phyloP scores from a whole-genome alignment of 2,329 filamentous ascomycete species.

The Botrytis squamosa region DNA sequence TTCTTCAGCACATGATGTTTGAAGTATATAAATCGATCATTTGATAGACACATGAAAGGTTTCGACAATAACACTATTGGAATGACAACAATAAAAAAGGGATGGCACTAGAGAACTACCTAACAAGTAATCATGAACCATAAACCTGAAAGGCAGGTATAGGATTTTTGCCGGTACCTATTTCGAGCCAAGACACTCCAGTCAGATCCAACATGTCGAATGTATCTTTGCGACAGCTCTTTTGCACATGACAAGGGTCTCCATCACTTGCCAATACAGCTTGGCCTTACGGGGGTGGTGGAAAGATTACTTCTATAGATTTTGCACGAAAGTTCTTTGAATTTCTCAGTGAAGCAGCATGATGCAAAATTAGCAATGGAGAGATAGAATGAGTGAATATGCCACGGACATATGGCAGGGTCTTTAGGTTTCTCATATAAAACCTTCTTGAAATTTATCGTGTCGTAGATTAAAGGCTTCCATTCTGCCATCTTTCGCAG shows the following conservation, averaged over 20 bases:
- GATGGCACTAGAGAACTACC: neutral
- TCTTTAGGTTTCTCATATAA: neutral
- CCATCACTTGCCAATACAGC: fast-evolving
- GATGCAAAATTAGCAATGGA: fast-evolving
- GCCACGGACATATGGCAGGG: neutral
- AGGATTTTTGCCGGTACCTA: neutral
- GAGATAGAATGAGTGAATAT: neutral
- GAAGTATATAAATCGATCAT: neutral
- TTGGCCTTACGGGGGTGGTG: neutral
- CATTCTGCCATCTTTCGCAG: fast-evolving
- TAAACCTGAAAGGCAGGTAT: neutral
- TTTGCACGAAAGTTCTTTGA: neutral
- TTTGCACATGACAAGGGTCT: fast-evolving
- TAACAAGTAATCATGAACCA: neutral
- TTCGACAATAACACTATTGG: neutral
- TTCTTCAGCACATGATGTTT: neutral
- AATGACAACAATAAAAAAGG: neutral
- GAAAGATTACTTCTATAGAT: fast-evolving
- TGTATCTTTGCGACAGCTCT: neutral
- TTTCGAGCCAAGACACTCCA: neutral
- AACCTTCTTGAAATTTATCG: neutral
- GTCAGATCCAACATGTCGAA: neutral
- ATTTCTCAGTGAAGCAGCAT: neutral
- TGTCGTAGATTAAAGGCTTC: neutral
- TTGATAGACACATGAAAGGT: fast-evolving